These are phyloP conservation scores for Macrocystidia cucumis DNA, from an alignment of 1,284 basidiomycete species.

Conservation along the genomic window DNA sequence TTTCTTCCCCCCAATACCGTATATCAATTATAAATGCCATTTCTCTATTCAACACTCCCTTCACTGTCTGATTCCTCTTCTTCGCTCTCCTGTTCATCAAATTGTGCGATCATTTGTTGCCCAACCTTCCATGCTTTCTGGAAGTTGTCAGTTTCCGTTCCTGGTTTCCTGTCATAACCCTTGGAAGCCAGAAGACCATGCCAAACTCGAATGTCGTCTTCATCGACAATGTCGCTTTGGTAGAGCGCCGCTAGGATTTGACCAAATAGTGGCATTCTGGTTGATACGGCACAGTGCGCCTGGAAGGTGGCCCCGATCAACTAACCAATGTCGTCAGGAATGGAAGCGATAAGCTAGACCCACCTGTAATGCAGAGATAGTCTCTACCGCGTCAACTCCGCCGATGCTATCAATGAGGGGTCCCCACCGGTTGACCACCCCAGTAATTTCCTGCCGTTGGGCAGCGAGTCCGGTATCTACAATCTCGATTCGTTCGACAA, in stretches of 20 bases:
- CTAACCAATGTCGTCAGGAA: too few relatives aligned
- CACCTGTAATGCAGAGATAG: slow-evolving; percentile 65
- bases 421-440: slow-evolving; percentile 63
- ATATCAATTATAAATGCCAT: too few relatives aligned
- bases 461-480: slow-evolving; percentile 40
- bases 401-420: slow-evolving; percentile 66
- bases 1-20: slow-evolving; percentile 1
- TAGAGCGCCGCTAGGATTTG: slow-evolving; percentile 70
- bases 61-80: slow-evolving; percentile 39
- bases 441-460: slow-evolving; percentile 57
- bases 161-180: slow-evolving; percentile 36
- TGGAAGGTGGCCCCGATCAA: too few relatives aligned
- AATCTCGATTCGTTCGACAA: slow-evolving; percentile 61
- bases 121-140: slow-evolving; percentile 69
- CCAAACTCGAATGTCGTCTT: slow-evolving; percentile 73
- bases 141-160: slow-evolving; percentile 40
- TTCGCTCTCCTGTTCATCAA: slow-evolving; percentile 66
- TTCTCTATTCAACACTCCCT: slow-evolving; percentile 29
- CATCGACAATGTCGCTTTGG: slow-evolving; percentile 72
- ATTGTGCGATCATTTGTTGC: slow-evolving; percentile 66
- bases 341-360: slow-evolving; percentile 11
- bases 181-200: slow-evolving; percentile 42
- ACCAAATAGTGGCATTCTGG: slow-evolving; percentile 60
- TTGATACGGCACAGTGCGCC: slow-evolving; percentile 57
- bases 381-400: slow-evolving; percentile 70